Conservation (phyloP, 768 basidiomycete genomes). For the Lepiota venenata region DNA sequence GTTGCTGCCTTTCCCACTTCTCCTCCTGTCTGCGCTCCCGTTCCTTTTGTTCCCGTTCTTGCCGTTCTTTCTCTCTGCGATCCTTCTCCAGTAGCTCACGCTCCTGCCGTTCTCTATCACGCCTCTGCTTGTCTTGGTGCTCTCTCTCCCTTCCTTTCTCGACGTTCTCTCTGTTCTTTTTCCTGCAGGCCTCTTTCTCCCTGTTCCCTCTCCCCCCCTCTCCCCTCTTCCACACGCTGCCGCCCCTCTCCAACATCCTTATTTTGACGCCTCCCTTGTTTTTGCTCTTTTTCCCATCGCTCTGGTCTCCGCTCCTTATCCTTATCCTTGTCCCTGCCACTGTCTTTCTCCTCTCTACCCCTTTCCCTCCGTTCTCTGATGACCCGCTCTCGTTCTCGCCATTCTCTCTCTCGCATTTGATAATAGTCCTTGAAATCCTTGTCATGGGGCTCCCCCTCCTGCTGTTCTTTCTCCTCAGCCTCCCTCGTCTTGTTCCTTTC, state of each 20-base stretch:
- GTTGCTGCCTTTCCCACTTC: constrained; percentile 17
- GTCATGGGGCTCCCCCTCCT: not conserved
- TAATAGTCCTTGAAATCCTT: not conserved
- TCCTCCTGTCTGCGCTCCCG: constrained; percentile 14
- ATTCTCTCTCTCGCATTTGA: constrained; percentile 5
- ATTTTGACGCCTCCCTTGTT: constrained; percentile 13
- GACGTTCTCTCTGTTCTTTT: constrained; percentile 2
- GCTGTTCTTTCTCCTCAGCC: not conserved
- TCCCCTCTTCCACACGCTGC: constrained; percentile 18
- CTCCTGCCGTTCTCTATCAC: constrained; percentile 5
- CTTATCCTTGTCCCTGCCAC: constrained; percentile 18
- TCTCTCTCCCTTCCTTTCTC: constrained; percentile 12
- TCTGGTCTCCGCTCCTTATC: constrained; percentile 18
- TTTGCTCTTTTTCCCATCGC: constrained; percentile 20
- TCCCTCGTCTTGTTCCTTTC: not conserved
- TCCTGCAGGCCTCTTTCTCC: constrained; percentile 9
- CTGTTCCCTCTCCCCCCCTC: constrained; percentile 15
- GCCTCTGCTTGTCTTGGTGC: constrained; percentile 4
- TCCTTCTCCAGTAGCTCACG: constrained; percentile 15
- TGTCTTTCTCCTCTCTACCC: constrained; percentile 16
- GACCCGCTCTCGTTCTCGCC: not conserved
- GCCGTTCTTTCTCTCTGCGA: constrained; percentile 13
- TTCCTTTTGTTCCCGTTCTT: constrained; percentile 16
- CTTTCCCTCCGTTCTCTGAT: not conserved
- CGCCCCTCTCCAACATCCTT: constrained; percentile 17